Conservation (phyloP, 2,329 filamentous ascomycete genomes). For the Cytospora mali region DNA sequence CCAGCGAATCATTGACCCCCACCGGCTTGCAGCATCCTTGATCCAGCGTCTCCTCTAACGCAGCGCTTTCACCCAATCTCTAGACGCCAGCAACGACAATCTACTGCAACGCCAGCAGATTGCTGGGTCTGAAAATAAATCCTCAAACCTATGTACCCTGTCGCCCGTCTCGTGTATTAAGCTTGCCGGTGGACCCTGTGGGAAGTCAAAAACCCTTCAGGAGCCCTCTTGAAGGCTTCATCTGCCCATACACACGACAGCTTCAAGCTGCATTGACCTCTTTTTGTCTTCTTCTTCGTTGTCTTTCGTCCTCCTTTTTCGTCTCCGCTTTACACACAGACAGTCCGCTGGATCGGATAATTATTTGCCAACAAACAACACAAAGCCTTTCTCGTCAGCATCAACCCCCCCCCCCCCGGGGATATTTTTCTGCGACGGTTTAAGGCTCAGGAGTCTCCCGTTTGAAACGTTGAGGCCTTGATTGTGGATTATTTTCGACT, state of each 20-base stretch:
- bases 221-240: conserved; percentile 1
- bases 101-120: conserved; percentile 18
- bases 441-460: conserved; percentile 5
- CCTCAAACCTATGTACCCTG: conserved; percentile 12
- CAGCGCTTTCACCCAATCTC: conserved; percentile 28
- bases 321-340: neutral
- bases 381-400: conserved; percentile 1
- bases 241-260: conserved; percentile 12
- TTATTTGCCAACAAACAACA: conserved; percentile 9
- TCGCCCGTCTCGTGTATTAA: conserved; percentile 20
- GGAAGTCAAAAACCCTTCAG: neutral
- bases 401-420: conserved; percentile 20
- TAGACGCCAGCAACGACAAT: conserved; percentile 24
- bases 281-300: neutral
- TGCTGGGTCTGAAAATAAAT: conserved; percentile 24
- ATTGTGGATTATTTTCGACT: conserved; percentile 9
- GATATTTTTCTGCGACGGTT: conserved; percentile 11
- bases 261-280: conserved; percentile 16
- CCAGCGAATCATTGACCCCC: conserved; percentile 25
- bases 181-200: conserved; percentile 11
- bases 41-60: conserved; percentile 27
- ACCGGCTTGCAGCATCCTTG: conserved; percentile 2
- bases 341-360: conserved; percentile 27
- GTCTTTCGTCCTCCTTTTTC: neutral
- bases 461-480: conserved; percentile 11